Evolutionary conservation across 164 flowering plant species (phyloP), one percentile per base, ranked within the genome.

Genomic region (Santalum album): DNA sequence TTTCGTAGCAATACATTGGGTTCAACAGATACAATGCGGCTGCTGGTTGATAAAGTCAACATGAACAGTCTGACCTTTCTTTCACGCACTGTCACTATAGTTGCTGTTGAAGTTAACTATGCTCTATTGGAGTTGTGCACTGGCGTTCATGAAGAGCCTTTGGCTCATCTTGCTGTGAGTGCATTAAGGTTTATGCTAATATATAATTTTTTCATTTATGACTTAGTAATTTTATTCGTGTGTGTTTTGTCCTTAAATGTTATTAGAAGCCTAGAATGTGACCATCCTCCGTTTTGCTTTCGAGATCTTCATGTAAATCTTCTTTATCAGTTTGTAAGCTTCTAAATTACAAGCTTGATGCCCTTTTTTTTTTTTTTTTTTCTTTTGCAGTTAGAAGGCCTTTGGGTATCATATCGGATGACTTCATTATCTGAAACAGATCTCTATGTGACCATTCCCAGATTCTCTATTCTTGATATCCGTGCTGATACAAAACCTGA

Each of bases 371-470:
- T 39, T 38, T n/a, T 22, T 11, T 35, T 39, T 11, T 53, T 42
- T 59, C 12, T 40, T 70, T 27, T 78, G 63, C 92, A 94, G 99
- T 72, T 94, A n/a, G 95, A 94, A 74, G 92, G 87, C 44, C 79
- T 94, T 47, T 94, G 99, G 99, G 88, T 87, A n/a, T 83, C 88
- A 40, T 90, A 94, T 44, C 75, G 99, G 23, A 82, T 83, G 86
- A 87, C 97, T 52, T 90, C 97, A 46, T 74, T 82, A 47, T 82
- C 83, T 9, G 99, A 90, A 68, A 70, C 80, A 43, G 99, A 94
- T 74, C 80, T 94, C 21, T 94, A 90, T 77, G 70, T 90, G 44
- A 90, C 99, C 20, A 78, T 94, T 62, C 95, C 97, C 20, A 79
- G 68, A 57, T 83, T 94, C 59, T 83, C 90, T 43, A 58, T 94